Evolutionary conservation across 805 yeast genomes (phyloP).

Genomic region (Suhomyces prunicola): DNA sequence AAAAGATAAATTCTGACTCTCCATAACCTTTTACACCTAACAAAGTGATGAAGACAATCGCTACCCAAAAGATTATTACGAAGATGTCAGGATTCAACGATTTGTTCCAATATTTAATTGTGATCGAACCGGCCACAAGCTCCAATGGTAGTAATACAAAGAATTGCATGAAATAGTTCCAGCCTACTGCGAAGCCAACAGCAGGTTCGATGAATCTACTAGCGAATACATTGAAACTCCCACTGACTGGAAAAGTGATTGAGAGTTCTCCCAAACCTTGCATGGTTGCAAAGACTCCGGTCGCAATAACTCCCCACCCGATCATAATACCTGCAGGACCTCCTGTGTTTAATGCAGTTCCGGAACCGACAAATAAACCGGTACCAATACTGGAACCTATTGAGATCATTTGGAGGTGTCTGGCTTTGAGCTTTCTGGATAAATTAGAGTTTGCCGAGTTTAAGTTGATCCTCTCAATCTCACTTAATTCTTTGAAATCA

Average conservation of each 20-base stretch:
- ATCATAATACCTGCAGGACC: constrained; percentile 32
- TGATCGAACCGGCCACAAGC: constrained; percentile 59
- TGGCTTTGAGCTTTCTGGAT: constrained; percentile 37
- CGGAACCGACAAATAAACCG: constrained; percentile 50
- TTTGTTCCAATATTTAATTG: constrained; percentile 54
- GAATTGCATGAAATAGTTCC: constrained; percentile 56
- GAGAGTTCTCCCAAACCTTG: constrained; percentile 51
- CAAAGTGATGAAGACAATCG: constrained; percentile 47
- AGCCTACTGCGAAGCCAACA: constrained; percentile 53
- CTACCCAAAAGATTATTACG: constrained; percentile 52
- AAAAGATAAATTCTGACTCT: constrained; percentile 53
- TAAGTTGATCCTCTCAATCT: constrained; percentile 28
- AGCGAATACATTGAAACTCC: constrained; percentile 49
- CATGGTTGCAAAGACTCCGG: constrained; percentile 24
- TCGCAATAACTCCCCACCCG: constrained; percentile 24
- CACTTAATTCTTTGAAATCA: constrained; percentile 20
- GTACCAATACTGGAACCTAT: constrained; percentile 74
- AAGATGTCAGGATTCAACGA: constrained; percentile 55
- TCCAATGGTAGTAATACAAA: constrained; percentile 57
- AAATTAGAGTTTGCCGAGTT: constrained; percentile 19
- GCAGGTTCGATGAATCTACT: constrained; percentile 57
- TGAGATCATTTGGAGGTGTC: constrained; percentile 64
- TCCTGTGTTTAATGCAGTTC: constrained; percentile 36
- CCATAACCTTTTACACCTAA: constrained; percentile 55
- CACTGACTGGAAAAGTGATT: constrained; percentile 51